A percentile compares a stretch with the other conserved stretches of the same genome.
Evolutionary conservation across 169 alveolate genomes (phyloP).

Genomic region (Cryptosporidium ubiquitum): DNA sequence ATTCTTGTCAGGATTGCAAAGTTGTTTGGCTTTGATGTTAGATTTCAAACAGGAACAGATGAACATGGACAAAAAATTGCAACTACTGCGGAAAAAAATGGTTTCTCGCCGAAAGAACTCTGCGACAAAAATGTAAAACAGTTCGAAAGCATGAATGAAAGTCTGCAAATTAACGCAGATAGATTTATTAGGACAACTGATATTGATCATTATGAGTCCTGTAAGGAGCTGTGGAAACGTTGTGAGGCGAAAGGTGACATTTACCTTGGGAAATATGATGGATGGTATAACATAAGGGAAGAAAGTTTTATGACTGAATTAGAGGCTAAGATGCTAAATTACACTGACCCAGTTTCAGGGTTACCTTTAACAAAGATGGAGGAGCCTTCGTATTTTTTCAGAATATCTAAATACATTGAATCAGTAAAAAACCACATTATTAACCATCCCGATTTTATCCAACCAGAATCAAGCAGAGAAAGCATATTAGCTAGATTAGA

Average conservation of each 20-base stretch:
- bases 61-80: conserved; percentile 94
- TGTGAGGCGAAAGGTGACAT: conserved; percentile 85
- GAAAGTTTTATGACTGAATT: conserved; percentile 90
- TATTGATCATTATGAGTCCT: conserved; percentile 82
- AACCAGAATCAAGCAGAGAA: conserved; percentile 84
- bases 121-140: conserved; percentile 80
- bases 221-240: conserved; percentile 85
- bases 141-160: conserved; percentile 55
- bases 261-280: conserved; percentile 86
- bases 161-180: conserved; percentile 79
- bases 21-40: conserved; percentile 83
- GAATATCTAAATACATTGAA: conserved; percentile 88
- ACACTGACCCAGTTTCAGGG: conserved; percentile 86
- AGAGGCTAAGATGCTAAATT: conserved; percentile 89
- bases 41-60: conserved; percentile 91
- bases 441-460: conserved; percentile 77
- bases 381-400: conserved; percentile 90
- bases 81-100: conserved; percentile 86
- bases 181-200: conserved; percentile 89
- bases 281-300: conserved; percentile 93
- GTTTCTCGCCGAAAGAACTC: conserved; percentile 84
- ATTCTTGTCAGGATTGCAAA: conserved; percentile 83
- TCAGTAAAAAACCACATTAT: conserved; percentile 82
- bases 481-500: conserved; percentile 85
- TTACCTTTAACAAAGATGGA: conserved; percentile 86